These are phyloP conservation scores for Chaetoceros tenuissimus DNA, from an alignment of 108 stramenopile genomes.

Conservation along the genomic window DNA sequence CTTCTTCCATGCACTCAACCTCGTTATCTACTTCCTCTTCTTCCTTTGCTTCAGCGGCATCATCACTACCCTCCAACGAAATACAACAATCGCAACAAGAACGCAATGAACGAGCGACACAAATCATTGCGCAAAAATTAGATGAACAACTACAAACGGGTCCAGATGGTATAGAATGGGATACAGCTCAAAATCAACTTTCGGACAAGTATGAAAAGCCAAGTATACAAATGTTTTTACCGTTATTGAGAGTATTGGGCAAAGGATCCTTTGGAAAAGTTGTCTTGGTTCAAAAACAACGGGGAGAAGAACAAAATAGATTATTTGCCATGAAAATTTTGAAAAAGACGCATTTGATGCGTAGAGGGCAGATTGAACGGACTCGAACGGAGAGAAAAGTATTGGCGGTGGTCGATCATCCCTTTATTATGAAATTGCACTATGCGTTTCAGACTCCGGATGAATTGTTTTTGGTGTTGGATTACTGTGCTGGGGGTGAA, in stretches of 20 bases:
- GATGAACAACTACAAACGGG: too few relatives aligned
- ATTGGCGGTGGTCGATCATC: conserved; percentile 76
- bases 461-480: conserved; percentile 89
- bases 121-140: too few relatives aligned
- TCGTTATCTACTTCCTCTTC: too few relatives aligned
- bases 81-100: too few relatives aligned
- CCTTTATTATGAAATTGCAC: conserved; percentile 86
- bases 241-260: conserved; percentile 79
- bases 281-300: conserved; percentile 77
- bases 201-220: conserved; percentile 34
- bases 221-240: conserved; percentile 75
- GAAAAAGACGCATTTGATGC: conserved; percentile 86
- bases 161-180: not conserved
- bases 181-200: not conserved
- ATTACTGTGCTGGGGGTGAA: conserved; percentile 97
- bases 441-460: conserved; percentile 86
- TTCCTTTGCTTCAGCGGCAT: too few relatives aligned
- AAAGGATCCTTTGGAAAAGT: conserved; percentile 90
- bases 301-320: conserved; percentile 55
- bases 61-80: too few relatives aligned
- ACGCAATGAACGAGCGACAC: too few relatives aligned
- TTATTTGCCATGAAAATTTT: conserved; percentile 99
- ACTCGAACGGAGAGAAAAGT: conserved; percentile 96
- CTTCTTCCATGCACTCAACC: too few relatives aligned
- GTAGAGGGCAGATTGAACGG: conserved; percentile 91